Conservation (phyloP, 2,329 filamentous ascomycete genomes). For the Pezicula radicicola region DNA sequence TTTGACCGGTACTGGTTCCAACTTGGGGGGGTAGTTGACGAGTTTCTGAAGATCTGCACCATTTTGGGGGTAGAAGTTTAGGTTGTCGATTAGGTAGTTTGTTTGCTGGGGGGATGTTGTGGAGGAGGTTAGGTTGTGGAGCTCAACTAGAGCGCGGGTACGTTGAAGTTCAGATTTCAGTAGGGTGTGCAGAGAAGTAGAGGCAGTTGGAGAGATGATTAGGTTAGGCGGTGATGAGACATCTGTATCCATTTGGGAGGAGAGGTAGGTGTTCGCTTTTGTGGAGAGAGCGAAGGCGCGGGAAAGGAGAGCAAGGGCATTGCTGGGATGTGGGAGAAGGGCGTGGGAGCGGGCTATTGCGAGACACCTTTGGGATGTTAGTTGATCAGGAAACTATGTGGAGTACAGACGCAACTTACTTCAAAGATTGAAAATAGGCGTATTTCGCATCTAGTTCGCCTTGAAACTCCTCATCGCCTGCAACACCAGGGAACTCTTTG, state of each 20-base stretch:
- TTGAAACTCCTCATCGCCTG: slow-evolving; percentile 74
- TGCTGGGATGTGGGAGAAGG: slow-evolving; percentile 66
- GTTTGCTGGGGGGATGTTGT: slow-evolving; percentile 32
- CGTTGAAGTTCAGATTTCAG: slow-evolving; percentile 73
- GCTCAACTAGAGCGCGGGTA: slow-evolving; percentile 80
- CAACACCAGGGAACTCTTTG: slow-evolving; percentile 85
- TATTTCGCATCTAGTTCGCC: slow-evolving; percentile 74
- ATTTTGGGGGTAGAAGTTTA: slow-evolving; percentile 69
- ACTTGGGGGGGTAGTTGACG: slow-evolving; percentile 80
- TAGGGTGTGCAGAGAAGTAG: slow-evolving; percentile 55
- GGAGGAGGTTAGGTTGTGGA: slow-evolving; percentile 57
- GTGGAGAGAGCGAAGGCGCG: slow-evolving; percentile 64
- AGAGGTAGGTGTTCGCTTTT: slow-evolving; percentile 45
- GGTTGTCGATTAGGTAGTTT: slow-evolving; percentile 63
- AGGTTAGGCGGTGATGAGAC: slow-evolving; percentile 59
- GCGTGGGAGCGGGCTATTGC: slow-evolving; percentile 83
- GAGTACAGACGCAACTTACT: slow-evolving; percentile 48
- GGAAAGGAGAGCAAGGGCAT: slow-evolving; percentile 81
- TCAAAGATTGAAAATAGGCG: slow-evolving; percentile 84
- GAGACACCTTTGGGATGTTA: slow-evolving; percentile 57
- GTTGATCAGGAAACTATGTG: slow-evolving; percentile 1
- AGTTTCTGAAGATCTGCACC: slow-evolving; percentile 75
- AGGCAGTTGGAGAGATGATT: slow-evolving; percentile 58
- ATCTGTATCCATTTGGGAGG: slow-evolving; percentile 31
- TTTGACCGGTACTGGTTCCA: slow-evolving; percentile 85